Conservation (phyloP, 1,139 yeast genomes). For the Sugiyamaella sp. region DNA sequence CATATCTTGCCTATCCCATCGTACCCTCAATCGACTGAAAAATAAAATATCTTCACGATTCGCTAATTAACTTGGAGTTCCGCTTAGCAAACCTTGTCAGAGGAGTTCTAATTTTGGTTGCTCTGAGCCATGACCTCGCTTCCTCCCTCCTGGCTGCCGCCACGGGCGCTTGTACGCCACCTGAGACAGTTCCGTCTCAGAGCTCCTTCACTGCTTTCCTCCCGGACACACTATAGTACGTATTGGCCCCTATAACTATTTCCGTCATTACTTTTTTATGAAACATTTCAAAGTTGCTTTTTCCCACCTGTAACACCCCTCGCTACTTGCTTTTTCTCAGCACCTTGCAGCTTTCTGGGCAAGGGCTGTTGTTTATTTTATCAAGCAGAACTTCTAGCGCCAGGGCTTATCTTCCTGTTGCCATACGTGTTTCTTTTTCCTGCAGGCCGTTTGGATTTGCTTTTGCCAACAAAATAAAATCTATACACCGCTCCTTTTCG, state of each 20-base stretch:
- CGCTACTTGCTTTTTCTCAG: not conserved
- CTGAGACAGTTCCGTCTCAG: conserved; percentile 2
- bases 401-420: conserved; percentile 16
- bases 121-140: too few relatives aligned
- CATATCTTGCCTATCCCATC: conserved; percentile 1
- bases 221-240: not conserved
- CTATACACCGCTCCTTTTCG: not conserved
- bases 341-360: conserved; percentile 3
- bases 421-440: conserved; percentile 6
- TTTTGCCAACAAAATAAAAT: not conserved
- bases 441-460: conserved; percentile 15
- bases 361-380: conserved; percentile 2
- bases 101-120: too few relatives aligned
- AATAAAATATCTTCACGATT: conserved; percentile 1
- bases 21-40: not conserved
- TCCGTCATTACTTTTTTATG: conserved; percentile 1
- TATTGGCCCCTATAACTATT: not conserved
- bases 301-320: not conserved
- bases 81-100: not conserved
- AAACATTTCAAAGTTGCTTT: not conserved
- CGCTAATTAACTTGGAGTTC: not conserved
- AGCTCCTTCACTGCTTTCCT: not conserved
- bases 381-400: conserved; percentile 16
- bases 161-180: too few relatives aligned
- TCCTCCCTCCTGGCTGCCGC: not conserved